Conservation (phyloP, 2,329 filamentous ascomycete species). For the Aureobasidium sp. region DNA sequence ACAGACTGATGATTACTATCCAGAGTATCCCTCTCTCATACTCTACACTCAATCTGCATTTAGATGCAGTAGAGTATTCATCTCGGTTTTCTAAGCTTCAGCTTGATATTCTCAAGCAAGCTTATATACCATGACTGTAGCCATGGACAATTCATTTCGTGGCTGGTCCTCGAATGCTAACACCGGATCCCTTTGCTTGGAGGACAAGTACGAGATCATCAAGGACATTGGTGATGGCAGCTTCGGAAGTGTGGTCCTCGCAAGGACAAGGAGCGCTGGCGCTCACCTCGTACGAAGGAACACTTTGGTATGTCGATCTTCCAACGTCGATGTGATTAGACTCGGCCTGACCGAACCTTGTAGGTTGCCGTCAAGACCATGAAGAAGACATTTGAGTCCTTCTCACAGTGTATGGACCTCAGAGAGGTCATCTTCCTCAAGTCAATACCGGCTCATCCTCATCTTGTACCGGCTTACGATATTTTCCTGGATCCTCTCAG, state of each 20-base stretch:
- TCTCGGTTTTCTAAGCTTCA: slow-evolving; percentile 7
- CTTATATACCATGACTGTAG: slow-evolving; percentile 61
- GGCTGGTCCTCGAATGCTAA: slow-evolving; percentile 43
- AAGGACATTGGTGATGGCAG: slow-evolving; percentile 99
- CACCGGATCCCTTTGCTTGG: slow-evolving; percentile 53
- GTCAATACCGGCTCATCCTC: slow-evolving; percentile 77
- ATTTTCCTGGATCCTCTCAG: slow-evolving; percentile 96
- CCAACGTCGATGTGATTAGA: slow-evolving; percentile 18
- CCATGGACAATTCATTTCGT: slow-evolving; percentile 61
- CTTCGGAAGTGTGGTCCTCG: slow-evolving; percentile 91
- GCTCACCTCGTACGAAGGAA: slow-evolving; percentile 81
- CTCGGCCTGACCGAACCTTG: slow-evolving; percentile 18
- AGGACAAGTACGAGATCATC: slow-evolving; percentile 92
- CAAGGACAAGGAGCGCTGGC: slow-evolving; percentile 84
- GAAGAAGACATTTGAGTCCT: slow-evolving; percentile 98
- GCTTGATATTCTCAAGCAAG: not conserved
- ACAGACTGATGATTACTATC: not conserved
- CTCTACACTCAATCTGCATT: not conserved
- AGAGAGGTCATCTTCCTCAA: slow-evolving; percentile 95
- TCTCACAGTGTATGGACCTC: slow-evolving; percentile 81
- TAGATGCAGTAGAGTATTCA: slow-evolving; percentile 12
- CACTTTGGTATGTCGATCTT: slow-evolving; percentile 66
- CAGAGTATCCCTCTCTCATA: slow-evolving; percentile 1
- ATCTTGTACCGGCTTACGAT: slow-evolving; percentile 93
- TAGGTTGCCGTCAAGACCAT: slow-evolving; percentile 99